Evolutionary conservation across 495 filamentous ascomycete species (phyloP).

Genomic region (Zalerion maritima): DNA sequence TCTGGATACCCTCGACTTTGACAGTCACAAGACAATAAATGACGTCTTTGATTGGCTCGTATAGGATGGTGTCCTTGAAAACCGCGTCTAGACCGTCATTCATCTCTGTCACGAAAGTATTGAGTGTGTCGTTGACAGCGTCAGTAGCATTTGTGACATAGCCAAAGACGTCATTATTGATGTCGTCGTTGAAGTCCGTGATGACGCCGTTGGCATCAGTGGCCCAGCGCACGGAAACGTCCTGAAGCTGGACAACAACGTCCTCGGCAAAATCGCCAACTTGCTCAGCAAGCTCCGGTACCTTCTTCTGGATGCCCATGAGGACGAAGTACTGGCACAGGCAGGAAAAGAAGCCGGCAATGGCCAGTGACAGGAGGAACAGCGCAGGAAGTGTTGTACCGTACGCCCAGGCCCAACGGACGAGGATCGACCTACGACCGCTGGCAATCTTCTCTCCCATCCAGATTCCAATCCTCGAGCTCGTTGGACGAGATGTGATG

Average conservation of each 20-base stretch:
- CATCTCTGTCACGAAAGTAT: constrained; percentile 62
- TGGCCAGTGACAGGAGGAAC: constrained; percentile 69
- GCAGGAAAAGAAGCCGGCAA: constrained; percentile 75
- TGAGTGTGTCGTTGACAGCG: constrained; percentile 75
- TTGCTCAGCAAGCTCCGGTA: constrained; percentile 58
- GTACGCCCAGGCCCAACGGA: constrained; percentile 80
- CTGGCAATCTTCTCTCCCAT: constrained; percentile 59
- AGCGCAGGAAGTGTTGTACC: constrained; percentile 71
- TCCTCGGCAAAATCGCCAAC: constrained; percentile 71
- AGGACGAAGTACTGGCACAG: constrained; percentile 76
- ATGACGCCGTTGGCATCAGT: constrained; percentile 61
- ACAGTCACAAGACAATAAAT: constrained; percentile 63
- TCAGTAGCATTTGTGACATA: constrained; percentile 75
- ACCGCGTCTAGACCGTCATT: constrained; percentile 51
- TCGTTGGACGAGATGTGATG: constrained; percentile 66
- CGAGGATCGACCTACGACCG: constrained; percentile 50
- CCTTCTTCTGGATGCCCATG: constrained; percentile 52
- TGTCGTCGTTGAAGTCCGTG: constrained; percentile 44
- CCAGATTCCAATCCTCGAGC: constrained; percentile 52
- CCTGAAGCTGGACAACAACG: constrained; percentile 56
- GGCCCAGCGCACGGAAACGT: constrained; percentile 67
- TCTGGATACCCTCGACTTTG: constrained; percentile 61
- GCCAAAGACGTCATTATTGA: constrained; percentile 76
- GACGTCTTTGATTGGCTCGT: constrained; percentile 55
- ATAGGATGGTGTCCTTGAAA: constrained; percentile 69